These are phyloP conservation scores for Colletotrichum viniferum DNA, from an alignment of 2,329 filamentous ascomycete genomes.

Conservation along the genomic window DNA sequence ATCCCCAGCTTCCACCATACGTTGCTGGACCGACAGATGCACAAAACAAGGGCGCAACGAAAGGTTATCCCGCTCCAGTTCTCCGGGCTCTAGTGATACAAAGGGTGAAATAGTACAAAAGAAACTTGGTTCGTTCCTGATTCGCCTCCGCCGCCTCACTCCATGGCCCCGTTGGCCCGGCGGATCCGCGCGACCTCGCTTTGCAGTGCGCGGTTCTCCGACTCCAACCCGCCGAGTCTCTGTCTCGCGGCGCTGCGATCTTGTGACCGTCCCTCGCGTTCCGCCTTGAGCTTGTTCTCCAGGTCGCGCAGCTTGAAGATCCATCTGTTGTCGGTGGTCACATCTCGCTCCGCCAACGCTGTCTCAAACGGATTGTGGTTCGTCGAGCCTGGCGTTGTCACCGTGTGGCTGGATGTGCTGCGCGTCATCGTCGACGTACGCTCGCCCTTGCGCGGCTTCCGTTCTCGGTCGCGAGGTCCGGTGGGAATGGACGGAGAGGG, in stretches of 20 bases:
- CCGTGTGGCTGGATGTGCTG: slow-evolving; percentile 25
- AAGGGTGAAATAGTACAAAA: neutral
- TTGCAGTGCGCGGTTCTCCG: slow-evolving; percentile 74
- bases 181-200: slow-evolving; percentile 57
- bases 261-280: slow-evolving; percentile 83
- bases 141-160: neutral
- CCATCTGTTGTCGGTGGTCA: slow-evolving; percentile 71
- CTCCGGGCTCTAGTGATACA: neutral
- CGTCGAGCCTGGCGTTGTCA: slow-evolving; percentile 6
- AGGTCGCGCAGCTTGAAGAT: slow-evolving; percentile 84
- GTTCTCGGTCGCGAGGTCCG: slow-evolving; percentile 50
- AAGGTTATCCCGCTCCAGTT: neutral
- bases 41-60: neutral
- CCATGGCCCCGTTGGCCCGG: slow-evolving; percentile 13
- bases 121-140: neutral
- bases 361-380: slow-evolving; percentile 19
- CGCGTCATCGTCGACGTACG: slow-evolving; percentile 33
- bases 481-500: slow-evolving; percentile 60
- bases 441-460: slow-evolving; percentile 22
- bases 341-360: slow-evolving; percentile 35
- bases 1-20: neutral
- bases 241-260: slow-evolving; percentile 85
- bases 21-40: neutral
- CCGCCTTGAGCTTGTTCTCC: slow-evolving; percentile 86
- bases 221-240: slow-evolving; percentile 76